phyloP scores from a whole-genome alignment of 1,284 basidiomycete genomes.

The Anthracocystis setariae region DNA sequence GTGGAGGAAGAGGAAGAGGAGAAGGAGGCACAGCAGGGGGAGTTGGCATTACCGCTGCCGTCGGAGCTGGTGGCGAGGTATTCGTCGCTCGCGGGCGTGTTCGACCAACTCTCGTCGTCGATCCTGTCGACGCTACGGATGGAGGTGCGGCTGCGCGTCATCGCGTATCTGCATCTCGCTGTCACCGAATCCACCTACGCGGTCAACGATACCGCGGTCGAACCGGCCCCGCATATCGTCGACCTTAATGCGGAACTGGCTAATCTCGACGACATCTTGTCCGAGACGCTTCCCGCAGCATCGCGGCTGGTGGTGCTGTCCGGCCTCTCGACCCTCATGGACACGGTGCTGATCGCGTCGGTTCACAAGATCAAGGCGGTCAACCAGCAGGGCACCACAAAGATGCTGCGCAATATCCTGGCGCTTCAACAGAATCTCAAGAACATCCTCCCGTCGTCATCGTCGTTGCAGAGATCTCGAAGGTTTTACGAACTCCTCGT shows the following conservation, averaged over 20 bases:
- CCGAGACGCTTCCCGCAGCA: conserved; percentile 41
- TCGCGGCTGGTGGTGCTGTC: conserved; percentile 80
- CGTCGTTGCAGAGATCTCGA: conserved; percentile 80
- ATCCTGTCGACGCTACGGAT: conserved; percentile 88
- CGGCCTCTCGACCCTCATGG: conserved; percentile 86
- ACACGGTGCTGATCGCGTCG: conserved; percentile 80
- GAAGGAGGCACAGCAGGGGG: conserved; percentile 3
- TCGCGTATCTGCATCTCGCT: conserved; percentile 83
- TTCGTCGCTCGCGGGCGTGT: conserved; percentile 87
- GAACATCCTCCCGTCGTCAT: conserved; percentile 61
- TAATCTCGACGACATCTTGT: conserved; percentile 76
- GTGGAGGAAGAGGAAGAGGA: neutral
- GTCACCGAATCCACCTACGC: conserved; percentile 75
- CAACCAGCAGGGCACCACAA: conserved; percentile 83
- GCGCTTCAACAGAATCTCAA: conserved; percentile 93
- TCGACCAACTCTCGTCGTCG: conserved; percentile 84
- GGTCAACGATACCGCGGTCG: conserved; percentile 73
- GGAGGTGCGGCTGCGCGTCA: conserved; percentile 85
- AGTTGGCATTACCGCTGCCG: conserved; percentile 51
- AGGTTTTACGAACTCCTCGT: conserved; percentile 77
- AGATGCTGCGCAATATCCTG: conserved; percentile 88
- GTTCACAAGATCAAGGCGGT: conserved; percentile 78
- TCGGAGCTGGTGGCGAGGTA: conserved; percentile 38
- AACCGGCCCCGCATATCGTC: conserved; percentile 88
- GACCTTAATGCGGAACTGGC: conserved; percentile 86